These are phyloP conservation scores for Apiotrichum mycotoxinovorans DNA, from an alignment of 1,284 basidiomycete species.

Conservation along the genomic window DNA sequence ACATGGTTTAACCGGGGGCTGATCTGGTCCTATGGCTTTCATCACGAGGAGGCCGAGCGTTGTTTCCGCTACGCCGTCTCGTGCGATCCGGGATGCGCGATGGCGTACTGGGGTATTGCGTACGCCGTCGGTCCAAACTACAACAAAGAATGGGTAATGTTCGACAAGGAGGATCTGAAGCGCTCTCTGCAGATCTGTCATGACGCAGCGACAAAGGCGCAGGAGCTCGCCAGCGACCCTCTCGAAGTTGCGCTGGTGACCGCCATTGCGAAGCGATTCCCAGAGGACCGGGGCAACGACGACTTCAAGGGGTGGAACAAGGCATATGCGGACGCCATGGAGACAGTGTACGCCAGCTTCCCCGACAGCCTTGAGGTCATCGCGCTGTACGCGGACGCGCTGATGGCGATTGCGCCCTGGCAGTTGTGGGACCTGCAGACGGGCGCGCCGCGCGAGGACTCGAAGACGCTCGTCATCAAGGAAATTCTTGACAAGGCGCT, in stretches of 20 bases:
- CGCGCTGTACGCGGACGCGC: slow-evolving; percentile 36
- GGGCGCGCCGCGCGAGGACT: slow-evolving; percentile 18
- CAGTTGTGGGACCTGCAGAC: slow-evolving; percentile 42
- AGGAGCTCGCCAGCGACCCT: slow-evolving; percentile 3
- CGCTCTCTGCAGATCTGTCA: slow-evolving; percentile 13
- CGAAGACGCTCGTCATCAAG: slow-evolving; percentile 28
- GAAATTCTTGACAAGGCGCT: slow-evolving; percentile 31
- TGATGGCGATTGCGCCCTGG: slow-evolving; percentile 44
- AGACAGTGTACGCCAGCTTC: slow-evolving; percentile 27
- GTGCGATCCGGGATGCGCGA: slow-evolving; percentile 29
- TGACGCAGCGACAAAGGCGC: slow-evolving; percentile 7
- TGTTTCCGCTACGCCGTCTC: slow-evolving; percentile 35
- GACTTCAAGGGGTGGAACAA: slow-evolving; percentile 28
- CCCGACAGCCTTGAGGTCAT: slow-evolving; percentile 33
- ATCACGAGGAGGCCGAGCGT: slow-evolving; percentile 35
- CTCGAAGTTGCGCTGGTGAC: slow-evolving; percentile 13
- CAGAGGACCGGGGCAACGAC: slow-evolving; percentile 6
- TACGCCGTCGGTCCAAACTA: slow-evolving; percentile 43
- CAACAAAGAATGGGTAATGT: slow-evolving; percentile 36
- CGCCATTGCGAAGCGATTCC: slow-evolving; percentile 20
- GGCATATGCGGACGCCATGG: slow-evolving; percentile 33
- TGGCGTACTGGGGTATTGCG: slow-evolving; percentile 43
- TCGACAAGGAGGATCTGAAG: slow-evolving; percentile 20
- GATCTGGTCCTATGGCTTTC: slow-evolving; percentile 41
- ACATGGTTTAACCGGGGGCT: slow-evolving; percentile 45